Evolutionary conservation across 2,329 filamentous ascomycete genomes (phyloP).

Genomic region (Cryphonectria naterciae): DNA sequence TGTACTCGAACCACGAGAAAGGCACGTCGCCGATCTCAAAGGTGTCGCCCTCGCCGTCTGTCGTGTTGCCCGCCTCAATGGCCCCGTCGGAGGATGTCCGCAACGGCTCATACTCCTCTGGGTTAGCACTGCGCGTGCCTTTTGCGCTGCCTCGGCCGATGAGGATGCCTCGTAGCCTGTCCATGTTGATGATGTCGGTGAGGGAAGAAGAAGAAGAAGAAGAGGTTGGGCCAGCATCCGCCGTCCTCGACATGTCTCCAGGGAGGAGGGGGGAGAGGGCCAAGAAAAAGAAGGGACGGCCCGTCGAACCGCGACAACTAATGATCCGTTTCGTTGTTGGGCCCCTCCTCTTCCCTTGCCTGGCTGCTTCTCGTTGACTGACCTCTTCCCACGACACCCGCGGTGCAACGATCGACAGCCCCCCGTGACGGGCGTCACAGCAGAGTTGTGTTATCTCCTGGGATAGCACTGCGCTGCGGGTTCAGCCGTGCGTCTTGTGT

Average conservation of each 20-base stretch:
- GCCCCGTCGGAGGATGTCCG: slow-evolving; percentile 37
- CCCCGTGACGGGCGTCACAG: neutral
- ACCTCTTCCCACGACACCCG: neutral
- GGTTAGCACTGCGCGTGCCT: slow-evolving; percentile 30
- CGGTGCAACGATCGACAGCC: neutral
- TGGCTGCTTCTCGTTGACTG: neutral
- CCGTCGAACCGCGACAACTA: neutral
- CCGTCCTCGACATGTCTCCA: neutral
- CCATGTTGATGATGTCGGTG: slow-evolving; percentile 23
- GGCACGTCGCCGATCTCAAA: slow-evolving; percentile 44
- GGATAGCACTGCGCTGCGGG: neutral
- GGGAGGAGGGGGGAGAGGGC: neutral
- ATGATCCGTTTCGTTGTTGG: neutral
- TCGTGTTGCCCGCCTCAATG: slow-evolving; percentile 24
- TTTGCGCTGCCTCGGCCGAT: slow-evolving; percentile 35
- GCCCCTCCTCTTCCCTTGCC: neutral
- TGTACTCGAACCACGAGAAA: slow-evolving; percentile 88
- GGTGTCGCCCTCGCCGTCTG: slow-evolving; percentile 36
- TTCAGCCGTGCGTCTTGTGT: neutral
- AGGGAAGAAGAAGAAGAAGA: neutral
- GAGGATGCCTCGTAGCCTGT: slow-evolving; percentile 26
- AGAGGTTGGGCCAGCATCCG: neutral
- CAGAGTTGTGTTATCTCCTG: neutral
- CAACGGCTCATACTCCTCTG: slow-evolving; percentile 31
- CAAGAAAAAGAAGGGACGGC: neutral